phyloP scores from a whole-genome alignment of 331 rosid genomes.

The Cydonia oblonga region DNA sequence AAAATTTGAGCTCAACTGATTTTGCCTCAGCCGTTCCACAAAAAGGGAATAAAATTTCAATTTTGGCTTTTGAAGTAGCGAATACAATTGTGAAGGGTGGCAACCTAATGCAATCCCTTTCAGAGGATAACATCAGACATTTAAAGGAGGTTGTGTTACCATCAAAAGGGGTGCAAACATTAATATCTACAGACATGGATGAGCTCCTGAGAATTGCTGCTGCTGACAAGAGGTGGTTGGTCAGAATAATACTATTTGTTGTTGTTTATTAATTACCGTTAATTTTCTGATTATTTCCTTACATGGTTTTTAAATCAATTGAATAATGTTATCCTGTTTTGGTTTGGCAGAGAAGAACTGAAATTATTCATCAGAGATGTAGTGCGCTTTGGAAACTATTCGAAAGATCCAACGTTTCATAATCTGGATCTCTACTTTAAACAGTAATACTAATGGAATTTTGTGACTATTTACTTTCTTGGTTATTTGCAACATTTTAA shows the following conservation, averaged over 20 bases:
- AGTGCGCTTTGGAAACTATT: constrained; percentile 96
- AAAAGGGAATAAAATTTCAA: constrained; percentile 81
- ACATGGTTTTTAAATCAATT: neutral
- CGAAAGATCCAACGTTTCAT: constrained; percentile 98
- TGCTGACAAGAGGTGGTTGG: constrained; percentile 68
- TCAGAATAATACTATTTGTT: neutral
- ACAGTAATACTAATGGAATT: constrained; percentile 38
- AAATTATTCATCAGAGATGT: constrained; percentile 84
- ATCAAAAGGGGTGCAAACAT: constrained; percentile 82
- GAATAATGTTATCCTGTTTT: constrained; percentile 21
- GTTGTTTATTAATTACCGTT: neutral
- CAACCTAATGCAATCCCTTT: constrained; percentile 89
- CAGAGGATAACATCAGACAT: constrained; percentile 71
- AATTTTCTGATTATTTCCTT: constrained; percentile 8
- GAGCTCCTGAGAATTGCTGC: constrained; percentile 90
- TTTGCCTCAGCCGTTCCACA: constrained; percentile 75
- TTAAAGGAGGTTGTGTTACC: constrained; percentile 78
- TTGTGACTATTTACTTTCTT: constrained; percentile 2
- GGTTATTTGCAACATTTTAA: neutral
- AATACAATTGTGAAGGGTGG: constrained; percentile 92
- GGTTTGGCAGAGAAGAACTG: constrained; percentile 82
- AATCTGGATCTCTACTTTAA: constrained; percentile 84
- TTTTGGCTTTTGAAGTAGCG: constrained; percentile 95
- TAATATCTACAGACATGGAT: constrained; percentile 71
- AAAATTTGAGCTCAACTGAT: constrained; percentile 65